Evolutionary conservation across 1,284 basidiomycete species (phyloP).

Genomic region (Trichosporon sp.): DNA sequence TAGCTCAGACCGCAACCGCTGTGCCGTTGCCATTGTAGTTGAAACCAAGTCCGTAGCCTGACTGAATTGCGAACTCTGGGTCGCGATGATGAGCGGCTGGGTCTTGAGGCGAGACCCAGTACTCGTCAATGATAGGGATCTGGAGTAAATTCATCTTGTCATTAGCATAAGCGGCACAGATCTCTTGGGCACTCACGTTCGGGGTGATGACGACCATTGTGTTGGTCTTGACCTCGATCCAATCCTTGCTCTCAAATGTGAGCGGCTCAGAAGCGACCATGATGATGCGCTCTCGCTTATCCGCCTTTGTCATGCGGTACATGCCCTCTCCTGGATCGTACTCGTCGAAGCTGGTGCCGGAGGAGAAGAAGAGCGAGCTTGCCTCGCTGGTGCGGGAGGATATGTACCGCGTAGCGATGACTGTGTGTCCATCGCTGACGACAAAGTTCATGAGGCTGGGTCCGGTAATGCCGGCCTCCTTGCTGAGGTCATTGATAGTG

Average conservation of each 20-base stretch:
- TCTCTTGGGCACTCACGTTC: conserved; percentile 67
- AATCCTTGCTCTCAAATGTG: conserved; percentile 67
- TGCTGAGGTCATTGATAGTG: conserved; percentile 68
- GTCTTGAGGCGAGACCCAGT: conserved; percentile 62
- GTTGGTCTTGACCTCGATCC: conserved; percentile 91
- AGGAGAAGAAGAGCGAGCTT: conserved; percentile 91
- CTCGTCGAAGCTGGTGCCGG: conserved; percentile 88
- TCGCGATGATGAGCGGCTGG: conserved; percentile 38
- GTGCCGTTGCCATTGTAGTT: conserved; percentile 11
- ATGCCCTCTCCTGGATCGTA: conserved; percentile 70
- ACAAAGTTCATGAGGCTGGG: conserved; percentile 95
- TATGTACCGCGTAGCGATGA: conserved; percentile 91
- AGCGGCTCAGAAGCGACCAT: conserved; percentile 89
- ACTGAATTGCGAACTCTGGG: conserved; percentile 43
- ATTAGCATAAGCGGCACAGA: background rate
- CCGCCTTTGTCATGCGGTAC: conserved; percentile 91
- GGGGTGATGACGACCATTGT: conserved; percentile 85
- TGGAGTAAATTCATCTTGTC: conserved; percentile 74
- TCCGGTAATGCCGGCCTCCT: conserved; percentile 62
- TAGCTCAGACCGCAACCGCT: conserved; percentile 1
- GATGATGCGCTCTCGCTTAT: conserved; percentile 81
- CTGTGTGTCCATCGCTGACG: conserved; percentile 86
- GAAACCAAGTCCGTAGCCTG: conserved; percentile 39
- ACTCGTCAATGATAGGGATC: conserved; percentile 83
- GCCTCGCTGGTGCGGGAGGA: conserved; percentile 86